These are phyloP conservation scores for Curvularia sp. DNA, from an alignment of 2,329 filamentous ascomycete genomes.

Conservation along the genomic window DNA sequence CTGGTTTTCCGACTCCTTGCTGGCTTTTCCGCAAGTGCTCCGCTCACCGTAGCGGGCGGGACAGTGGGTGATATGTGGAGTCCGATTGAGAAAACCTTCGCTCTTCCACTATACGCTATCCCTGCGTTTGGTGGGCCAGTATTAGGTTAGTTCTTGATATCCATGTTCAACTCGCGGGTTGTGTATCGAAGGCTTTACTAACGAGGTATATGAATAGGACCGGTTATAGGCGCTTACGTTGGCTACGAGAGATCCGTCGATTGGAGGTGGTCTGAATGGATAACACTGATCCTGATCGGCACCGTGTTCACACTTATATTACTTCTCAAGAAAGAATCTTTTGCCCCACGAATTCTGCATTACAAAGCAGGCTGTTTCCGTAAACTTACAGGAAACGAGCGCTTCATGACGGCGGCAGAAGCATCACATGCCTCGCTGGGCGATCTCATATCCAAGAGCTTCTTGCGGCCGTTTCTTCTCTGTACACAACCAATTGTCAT, in stretches of 20 bases:
- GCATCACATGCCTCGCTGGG: constrained; percentile 50
- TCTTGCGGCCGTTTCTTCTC: constrained; percentile 56
- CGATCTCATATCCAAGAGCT: constrained; percentile 39
- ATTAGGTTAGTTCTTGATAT: constrained; percentile 15
- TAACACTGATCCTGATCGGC: constrained; percentile 33
- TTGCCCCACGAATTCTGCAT: constrained; percentile 27
- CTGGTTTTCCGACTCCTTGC: constrained; percentile 59
- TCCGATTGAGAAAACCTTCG: constrained; percentile 33
- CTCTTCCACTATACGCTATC: constrained; percentile 37
- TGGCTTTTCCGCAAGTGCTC: constrained; percentile 56
- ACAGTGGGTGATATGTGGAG: constrained; percentile 31
- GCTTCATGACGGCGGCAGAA: constrained; percentile 58
- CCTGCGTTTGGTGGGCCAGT: constrained; percentile 25
- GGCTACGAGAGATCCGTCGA: constrained; percentile 23
- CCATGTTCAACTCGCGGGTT: background rate
- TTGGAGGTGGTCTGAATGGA: constrained; percentile 43
- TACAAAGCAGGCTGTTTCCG: constrained; percentile 50
- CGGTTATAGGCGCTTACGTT: constrained; percentile 51
- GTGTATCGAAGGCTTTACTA: background rate
- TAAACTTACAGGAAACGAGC: constrained; percentile 47
- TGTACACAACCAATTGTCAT: constrained; percentile 56
- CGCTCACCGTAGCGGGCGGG: constrained; percentile 33
- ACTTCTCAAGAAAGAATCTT: constrained; percentile 35
- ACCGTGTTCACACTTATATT: constrained; percentile 17
- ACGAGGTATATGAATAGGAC: constrained; percentile 46